phyloP scores from a whole-genome alignment of 345 rosid genomes.

The Citrus sinensis region DVS_A1.0 CM039166.1:13975001-13975500 shows the following conservation, averaged over 20 bases:
- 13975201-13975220: not conserved
- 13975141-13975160: not conserved
- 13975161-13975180: not conserved
- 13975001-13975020: slow-evolving; percentile 2
- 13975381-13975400: slow-evolving; percentile 62
- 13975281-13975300: not conserved
- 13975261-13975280: not conserved
- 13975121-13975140: slow-evolving; percentile 83
- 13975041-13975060: slow-evolving; percentile 68
- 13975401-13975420: slow-evolving; percentile 98
- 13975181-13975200: not conserved
- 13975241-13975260: not conserved
- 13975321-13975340: not conserved
- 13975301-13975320: not conserved
- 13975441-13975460: slow-evolving; percentile 74
- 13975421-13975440: slow-evolving; percentile 95
- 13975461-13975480: slow-evolving; percentile 76
- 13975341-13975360: slow-evolving; percentile 1
- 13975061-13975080: slow-evolving; percentile 94
- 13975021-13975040: slow-evolving; percentile 80
- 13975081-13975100: slow-evolving; percentile 82
- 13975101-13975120: slow-evolving; percentile 99
- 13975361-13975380: not conserved
- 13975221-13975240: not conserved
- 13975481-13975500: slow-evolving; percentile 97